Conservation (phyloP, 805 yeast species). For the Kodamaea fukazawae region DNA sequence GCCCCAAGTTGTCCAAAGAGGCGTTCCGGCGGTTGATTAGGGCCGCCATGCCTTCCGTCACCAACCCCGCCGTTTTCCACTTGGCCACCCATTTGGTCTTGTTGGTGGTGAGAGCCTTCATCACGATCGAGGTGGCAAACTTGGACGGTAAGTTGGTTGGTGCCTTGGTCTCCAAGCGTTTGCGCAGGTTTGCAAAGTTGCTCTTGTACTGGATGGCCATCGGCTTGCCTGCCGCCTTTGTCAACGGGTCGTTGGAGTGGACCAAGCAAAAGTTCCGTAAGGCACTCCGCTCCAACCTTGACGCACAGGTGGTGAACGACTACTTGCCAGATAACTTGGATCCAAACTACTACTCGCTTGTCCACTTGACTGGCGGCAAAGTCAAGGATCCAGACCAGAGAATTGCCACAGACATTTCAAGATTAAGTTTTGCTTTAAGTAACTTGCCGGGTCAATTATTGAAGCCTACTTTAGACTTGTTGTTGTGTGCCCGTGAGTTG, state of each 20-base stretch:
- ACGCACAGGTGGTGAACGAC: slow-evolving; percentile 59
- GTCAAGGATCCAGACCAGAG: slow-evolving; percentile 80
- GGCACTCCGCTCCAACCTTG: slow-evolving; percentile 60
- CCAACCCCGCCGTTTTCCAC: slow-evolving; percentile 29
- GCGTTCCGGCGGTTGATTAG: slow-evolving; percentile 28
- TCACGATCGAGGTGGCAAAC: slow-evolving; percentile 79
- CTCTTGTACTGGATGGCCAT: slow-evolving; percentile 75
- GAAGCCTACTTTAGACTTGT: slow-evolving; percentile 77
- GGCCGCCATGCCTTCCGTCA: slow-evolving; percentile 34
- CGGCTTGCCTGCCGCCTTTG: slow-evolving; percentile 82
- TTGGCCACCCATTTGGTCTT: slow-evolving; percentile 55
- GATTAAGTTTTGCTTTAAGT: slow-evolving; percentile 69
- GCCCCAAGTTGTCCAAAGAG: slow-evolving; percentile 28
- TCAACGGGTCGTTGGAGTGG: slow-evolving; percentile 67
- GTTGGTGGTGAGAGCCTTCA: slow-evolving; percentile 62
- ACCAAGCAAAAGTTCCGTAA: slow-evolving; percentile 57
- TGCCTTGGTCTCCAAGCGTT: slow-evolving; percentile 67
- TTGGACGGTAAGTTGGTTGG: slow-evolving; percentile 86
- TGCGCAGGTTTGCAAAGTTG: slow-evolving; percentile 59
- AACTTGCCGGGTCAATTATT: slow-evolving; percentile 77
- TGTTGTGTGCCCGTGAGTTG: slow-evolving; percentile 77
- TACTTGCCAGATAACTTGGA: slow-evolving; percentile 69
- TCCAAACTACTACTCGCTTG: slow-evolving; percentile 71
- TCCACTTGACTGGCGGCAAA: slow-evolving; percentile 51
- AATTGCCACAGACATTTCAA: slow-evolving; percentile 74